These are phyloP conservation scores for Boechera stricta DNA, from an alignment of 345 rosid species.

Conservation along the genomic window DNA sequence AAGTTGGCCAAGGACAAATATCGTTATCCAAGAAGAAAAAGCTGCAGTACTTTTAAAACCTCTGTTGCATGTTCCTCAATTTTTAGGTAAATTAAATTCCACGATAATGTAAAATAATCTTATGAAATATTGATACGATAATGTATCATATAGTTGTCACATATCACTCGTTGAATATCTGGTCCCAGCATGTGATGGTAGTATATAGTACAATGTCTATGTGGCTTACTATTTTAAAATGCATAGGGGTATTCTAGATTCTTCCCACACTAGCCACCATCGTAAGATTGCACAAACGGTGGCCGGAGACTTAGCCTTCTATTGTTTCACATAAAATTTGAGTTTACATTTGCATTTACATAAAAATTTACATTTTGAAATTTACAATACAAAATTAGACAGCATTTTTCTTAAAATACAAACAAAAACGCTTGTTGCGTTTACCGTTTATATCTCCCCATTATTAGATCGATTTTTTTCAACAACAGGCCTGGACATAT, in stretches of 20 bases:
- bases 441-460: neutral
- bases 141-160: slow-evolving; percentile 39
- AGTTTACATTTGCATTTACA: neutral
- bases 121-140: slow-evolving; percentile 31
- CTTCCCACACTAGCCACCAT: slow-evolving; percentile 25
- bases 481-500: neutral
- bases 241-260: slow-evolving; percentile 20
- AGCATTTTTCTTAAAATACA: too few species aligned
- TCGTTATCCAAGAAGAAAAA: slow-evolving; percentile 33
- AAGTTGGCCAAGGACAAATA: slow-evolving; percentile 26
- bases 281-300: neutral
- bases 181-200: slow-evolving; percentile 37
- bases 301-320: neutral
- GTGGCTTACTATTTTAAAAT: neutral
- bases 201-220: slow-evolving; percentile 12
- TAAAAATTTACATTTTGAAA: neutral
- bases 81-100: slow-evolving; percentile 15
- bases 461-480: neutral
- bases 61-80: slow-evolving; percentile 20
- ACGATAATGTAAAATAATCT: slow-evolving; percentile 14
- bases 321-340: neutral
- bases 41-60: slow-evolving; percentile 32
- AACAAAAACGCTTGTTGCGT: too few species aligned
- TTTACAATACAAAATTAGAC: too few species aligned
- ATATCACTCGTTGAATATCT: slow-evolving; percentile 29